These are phyloP conservation scores for Microsporum canis DNA, from an alignment of 2,329 filamentous ascomycete species.

Conservation along the genomic window DNA sequence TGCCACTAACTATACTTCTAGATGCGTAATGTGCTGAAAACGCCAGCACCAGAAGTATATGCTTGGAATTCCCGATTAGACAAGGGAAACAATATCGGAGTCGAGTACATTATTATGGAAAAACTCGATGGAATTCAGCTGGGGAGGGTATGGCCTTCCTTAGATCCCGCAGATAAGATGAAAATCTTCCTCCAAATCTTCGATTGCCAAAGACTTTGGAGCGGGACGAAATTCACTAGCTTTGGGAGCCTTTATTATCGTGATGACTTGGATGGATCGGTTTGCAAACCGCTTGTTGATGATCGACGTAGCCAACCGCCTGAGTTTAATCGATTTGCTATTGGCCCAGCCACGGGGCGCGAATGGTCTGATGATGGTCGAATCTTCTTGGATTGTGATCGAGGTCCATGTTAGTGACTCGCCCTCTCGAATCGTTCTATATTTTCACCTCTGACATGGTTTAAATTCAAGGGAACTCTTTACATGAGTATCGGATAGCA, in stretches of 20 bases:
- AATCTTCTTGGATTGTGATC: slow-evolving; percentile 21
- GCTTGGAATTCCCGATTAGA: slow-evolving; percentile 8
- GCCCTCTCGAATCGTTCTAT: slow-evolving; percentile 1
- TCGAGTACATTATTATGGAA: slow-evolving; percentile 22
- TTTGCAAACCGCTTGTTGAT: slow-evolving; percentile 7
- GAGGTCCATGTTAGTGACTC: slow-evolving; percentile 29
- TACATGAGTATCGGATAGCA: slow-evolving; percentile 24
- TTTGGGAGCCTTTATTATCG: slow-evolving; percentile 22
- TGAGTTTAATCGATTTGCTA: slow-evolving; percentile 19
- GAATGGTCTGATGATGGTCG: slow-evolving; percentile 25
- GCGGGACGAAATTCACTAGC: slow-evolving; percentile 20
- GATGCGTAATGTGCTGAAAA: slow-evolving; percentile 4
- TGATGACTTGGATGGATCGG: background rate
- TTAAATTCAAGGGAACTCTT: slow-evolving; percentile 19
- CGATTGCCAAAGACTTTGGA: slow-evolving; percentile 23
- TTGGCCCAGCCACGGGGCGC: slow-evolving; percentile 29
- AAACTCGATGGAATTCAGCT: slow-evolving; percentile 22
- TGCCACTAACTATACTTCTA: background rate
- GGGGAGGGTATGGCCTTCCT: slow-evolving; percentile 18
- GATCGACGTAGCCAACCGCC: background rate
- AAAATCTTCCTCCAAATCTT: slow-evolving; percentile 21
- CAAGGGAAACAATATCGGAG: slow-evolving; percentile 16
- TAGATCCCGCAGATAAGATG: slow-evolving; percentile 20
- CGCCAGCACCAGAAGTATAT: slow-evolving; percentile 8
- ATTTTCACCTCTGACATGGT: background rate